Evolutionary conservation across 129 eudicot species (phyloP), one percentile per base, ranked within the genome.

Genomic region (Lactuca saligna): DNA sequence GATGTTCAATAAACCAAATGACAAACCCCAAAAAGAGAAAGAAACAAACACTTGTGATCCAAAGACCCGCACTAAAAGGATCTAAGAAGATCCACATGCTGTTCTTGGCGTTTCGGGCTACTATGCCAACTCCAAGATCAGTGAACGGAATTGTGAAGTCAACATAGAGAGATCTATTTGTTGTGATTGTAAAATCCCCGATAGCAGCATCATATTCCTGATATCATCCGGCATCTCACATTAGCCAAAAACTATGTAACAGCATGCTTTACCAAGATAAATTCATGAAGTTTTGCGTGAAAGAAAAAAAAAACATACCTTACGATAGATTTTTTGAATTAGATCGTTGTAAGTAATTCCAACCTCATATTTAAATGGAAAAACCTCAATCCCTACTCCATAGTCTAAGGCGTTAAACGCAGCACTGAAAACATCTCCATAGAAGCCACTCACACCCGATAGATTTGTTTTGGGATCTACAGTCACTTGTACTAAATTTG

Each of bases 101-200:
- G 25, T 67, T 61, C 14, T 63, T 34, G 44, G 53, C 66, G 10
- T 61, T 68, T 60, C 64, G 50, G 9, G 77, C 72, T 15, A 83
- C 3, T 29, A 66, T 80, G 17, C 72, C 83, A 15, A 67, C 14
- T 4, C 88, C 91, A 1, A 57, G 20, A 12, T 82, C 86, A 2
- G 79, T 75, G 42, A 8, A 77, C 0, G 91, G 72, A 14, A 75
- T 20, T 7, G 91, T 82, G 78, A 86, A 86, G 58, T 86, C 91
- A 8, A 73, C 86, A n/a, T 70, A 82, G 0, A 3, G 20, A 14
- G 77, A 55, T 71, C 88, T 63, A 25, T 80, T 65, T 4, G 83
- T 56, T n/a, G 82, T 66, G 34, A 86, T 86, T 4, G 88, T 82
- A 13, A 77, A 44, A 63, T 86, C 91, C 13, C 88, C 88, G 6